Evolutionary conservation across 768 basidiomycete genomes (phyloP), one percentile per base, ranked within the genome.

Genomic region (Russula abietina): DNA sequence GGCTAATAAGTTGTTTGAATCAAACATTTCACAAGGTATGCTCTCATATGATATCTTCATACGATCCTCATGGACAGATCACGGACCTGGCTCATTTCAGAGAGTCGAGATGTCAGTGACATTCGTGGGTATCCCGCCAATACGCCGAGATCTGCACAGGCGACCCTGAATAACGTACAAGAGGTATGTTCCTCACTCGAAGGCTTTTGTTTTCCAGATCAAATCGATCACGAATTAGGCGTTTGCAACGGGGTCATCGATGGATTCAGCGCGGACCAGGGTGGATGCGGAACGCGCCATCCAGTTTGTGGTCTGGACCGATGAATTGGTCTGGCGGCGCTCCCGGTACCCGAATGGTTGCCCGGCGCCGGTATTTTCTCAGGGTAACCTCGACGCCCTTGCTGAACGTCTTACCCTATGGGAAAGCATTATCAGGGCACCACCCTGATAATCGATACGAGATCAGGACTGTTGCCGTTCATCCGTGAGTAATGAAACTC

Each of bases 271-370:
- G 26, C 38, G 36, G 10, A 45, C 62, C 24, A 3, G 36, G n/a
- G 9, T 39, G 39, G 41, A 55, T 46, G 7, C 55, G 36, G 54
- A 68, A 45, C 67, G 57, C 54, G 63, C 68, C 14, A 43, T 68
- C 3, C 59, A 49, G 36, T 68, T 68, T 50, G 46, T 68, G 19
- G 46, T 55, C 24, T 48, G 43, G 52, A 43, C 46, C 46, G 68
- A 68, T 57, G 68, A 68, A 58, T 57, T 68, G 32, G 63, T 68
- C 3, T 68, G 68, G 68, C 60, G 57, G 48, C 66, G 68, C 12
- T 59, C 63, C 24, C 53, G 57, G 50, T 65, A 65, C 54, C 59
- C 67, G 14, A 48, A 55, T 30, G 41, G 50, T 19, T 43, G 60
- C 22, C 16, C 59, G n/a, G 63, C 49, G 49, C 53, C 60, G 24